Base-by-base conservation (phyloP, 345 rosid genomes). In the Pistacia atlantica region DNA sequence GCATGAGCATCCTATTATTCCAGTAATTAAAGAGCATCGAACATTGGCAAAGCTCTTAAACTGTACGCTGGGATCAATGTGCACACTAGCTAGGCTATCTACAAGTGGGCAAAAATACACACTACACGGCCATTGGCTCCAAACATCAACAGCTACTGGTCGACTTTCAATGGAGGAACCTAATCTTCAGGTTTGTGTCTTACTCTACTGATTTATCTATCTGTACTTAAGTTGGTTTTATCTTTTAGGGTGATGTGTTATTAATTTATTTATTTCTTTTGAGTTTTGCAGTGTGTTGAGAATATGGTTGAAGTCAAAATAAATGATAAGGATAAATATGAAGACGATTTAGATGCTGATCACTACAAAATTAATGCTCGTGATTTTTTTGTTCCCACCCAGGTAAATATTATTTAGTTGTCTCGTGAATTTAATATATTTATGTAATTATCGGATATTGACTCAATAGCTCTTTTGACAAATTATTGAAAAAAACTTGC, bases 141-240 rank as follows among this genome's bases (percentile, higher is more conserved):
- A 95, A 82, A 93, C 99, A 69, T 95, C 99, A 37, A 93, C 99
- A 25, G 93, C 98, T 64, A 95, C 99, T 52, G 99, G 99, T 66
- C 82, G 99, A 69, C 89, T 95, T 80, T 95, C 99, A 81, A 95
- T 93, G 87, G 99, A 95, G 84, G 99, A 95, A 84, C 99, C 99
- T 76, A 95, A 95, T 88, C 98, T 95, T 84, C 99, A 95, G 94
- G 99, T 95, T 74, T 78, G 78, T 60, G 31, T 84, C 65, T 22
- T 67, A 46, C 62, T 67, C 58, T 14, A 35, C 60, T 66, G 74
- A 45, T 67, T 42, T 11, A 25, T n/a, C 28, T 59, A 59, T 66
- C 25, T 51, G 35, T 60, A 65, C 11, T 12, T 52, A 67, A 33
- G 51, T 68, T 17, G 16, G 14, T 65, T 20, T 63, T 60, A 4